Percentiles rank a stretch among this genome's conserved stretches.
These are phyloP conservation scores for Cyclostephanos tholiformis DNA, from an alignment of 108 stramenopile genomes.

Conservation along the genomic window DNA sequence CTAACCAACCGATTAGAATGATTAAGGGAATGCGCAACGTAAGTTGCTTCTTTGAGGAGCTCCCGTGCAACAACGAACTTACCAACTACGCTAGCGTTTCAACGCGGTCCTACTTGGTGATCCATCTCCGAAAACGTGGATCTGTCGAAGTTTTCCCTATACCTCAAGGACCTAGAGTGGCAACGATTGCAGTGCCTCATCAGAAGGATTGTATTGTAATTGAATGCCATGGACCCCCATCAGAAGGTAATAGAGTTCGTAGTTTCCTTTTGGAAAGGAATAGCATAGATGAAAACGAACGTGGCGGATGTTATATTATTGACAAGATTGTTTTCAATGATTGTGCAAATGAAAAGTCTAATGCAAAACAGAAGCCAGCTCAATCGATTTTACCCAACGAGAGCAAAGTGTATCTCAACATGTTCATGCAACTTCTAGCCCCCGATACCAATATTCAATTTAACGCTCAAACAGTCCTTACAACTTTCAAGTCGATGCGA, in stretches of 20 bases:
- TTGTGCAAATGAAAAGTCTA: not conserved
- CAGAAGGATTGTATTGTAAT: slow-evolving; percentile 43
- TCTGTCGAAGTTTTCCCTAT: slow-evolving; percentile 76
- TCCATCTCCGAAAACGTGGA: slow-evolving; percentile 71
- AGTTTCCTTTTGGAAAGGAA: slow-evolving; percentile 38
- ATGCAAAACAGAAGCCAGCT: slow-evolving; percentile 3
- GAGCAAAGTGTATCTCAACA: slow-evolving; percentile 63
- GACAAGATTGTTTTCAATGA: slow-evolving; percentile 45
- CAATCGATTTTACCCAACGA: slow-evolving; percentile 30
- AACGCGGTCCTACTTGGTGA: slow-evolving; percentile 58
- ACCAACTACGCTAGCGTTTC: slow-evolving; percentile 21
- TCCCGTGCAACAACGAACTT: slow-evolving; percentile 25
- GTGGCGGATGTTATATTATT: slow-evolving; percentile 18
- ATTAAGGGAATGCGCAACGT: slow-evolving; percentile 88
- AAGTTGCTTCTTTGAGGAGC: slow-evolving; percentile 64
- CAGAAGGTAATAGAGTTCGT: slow-evolving; percentile 27
- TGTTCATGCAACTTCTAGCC: slow-evolving; percentile 70
- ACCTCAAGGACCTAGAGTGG: slow-evolving; percentile 63
- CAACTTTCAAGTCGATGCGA: slow-evolving; percentile 65
- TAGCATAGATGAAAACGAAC: not conserved
- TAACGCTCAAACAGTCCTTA: slow-evolving; percentile 57
- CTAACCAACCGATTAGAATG: slow-evolving; percentile 79
- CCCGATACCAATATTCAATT: slow-evolving; percentile 65
- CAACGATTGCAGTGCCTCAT: slow-evolving; percentile 46
- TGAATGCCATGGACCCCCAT: slow-evolving; percentile 43